A percentile compares a stretch with the other conserved stretches of the same genome.
Conservation (phyloP, 2,329 filamentous ascomycete species). For the Aureobasidium sp. region DNA sequence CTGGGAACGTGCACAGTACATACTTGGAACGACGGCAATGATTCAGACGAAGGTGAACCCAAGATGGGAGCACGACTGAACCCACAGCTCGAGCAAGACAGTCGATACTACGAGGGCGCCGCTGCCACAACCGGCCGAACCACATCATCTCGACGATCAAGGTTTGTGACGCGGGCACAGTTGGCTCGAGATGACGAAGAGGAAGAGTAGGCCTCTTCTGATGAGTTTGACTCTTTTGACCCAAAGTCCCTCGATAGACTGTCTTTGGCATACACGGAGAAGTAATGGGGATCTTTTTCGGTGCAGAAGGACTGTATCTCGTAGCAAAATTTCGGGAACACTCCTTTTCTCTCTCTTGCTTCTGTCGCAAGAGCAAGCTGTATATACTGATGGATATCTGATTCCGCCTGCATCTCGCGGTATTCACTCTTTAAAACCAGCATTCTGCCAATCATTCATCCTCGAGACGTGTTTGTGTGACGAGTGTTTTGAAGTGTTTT, state of each 20-base stretch:
- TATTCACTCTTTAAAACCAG: background rate
- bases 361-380: background rate
- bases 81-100: conserved; percentile 47
- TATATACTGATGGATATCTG: background rate
- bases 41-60: conserved; percentile 54
- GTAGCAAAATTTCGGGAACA: background rate
- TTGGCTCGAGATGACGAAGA: conserved; percentile 16
- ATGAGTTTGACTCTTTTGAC: background rate
- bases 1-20: conserved; percentile 72
- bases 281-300: background rate
- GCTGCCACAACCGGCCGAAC: background rate
- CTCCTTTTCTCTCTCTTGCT: background rate
- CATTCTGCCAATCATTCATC: background rate
- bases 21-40: conserved; percentile 60
- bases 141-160: background rate
- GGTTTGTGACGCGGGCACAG: background rate
- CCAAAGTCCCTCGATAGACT: background rate
- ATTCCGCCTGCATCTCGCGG: background rate
- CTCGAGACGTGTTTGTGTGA: background rate
- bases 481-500: background rate
- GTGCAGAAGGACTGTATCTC: background rate
- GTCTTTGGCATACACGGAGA: background rate
- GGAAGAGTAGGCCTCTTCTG: conserved; percentile 19
- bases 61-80: conserved; percentile 55
- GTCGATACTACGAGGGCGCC: conserved; percentile 34